Conservation (phyloP, 2,329 filamentous ascomycete genomes). For the Diaporthe ampelina region DNA sequence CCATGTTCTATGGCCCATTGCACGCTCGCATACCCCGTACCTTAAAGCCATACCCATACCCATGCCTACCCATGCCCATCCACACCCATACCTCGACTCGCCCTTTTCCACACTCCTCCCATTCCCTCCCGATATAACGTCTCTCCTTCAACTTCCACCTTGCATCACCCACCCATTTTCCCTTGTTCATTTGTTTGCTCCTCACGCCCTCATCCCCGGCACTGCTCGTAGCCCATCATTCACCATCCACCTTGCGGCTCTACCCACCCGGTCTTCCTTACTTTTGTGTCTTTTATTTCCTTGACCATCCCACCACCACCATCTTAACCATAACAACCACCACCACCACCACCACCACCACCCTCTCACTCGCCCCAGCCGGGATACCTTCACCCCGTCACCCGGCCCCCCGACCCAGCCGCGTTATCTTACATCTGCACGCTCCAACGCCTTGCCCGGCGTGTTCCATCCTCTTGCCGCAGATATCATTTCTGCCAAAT, state of each 20-base stretch:
- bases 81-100: conserved; percentile 37
- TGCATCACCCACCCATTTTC: conserved; percentile 35
- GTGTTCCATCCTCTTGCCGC: background rate
- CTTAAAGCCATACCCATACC: conserved; percentile 21
- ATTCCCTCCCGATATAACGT: conserved; percentile 38
- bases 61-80: conserved; percentile 21
- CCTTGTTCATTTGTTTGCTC: conserved; percentile 38
- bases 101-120: conserved; percentile 39
- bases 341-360: background rate
- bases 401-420: background rate
- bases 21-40: conserved; percentile 22
- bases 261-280: background rate
- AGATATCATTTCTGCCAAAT: background rate
- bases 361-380: background rate
- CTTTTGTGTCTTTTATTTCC: conserved; percentile 27
- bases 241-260: conserved; percentile 11
- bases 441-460: background rate
- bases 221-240: conserved; percentile 8
- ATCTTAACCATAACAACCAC: background rate
- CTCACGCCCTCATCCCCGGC: conserved; percentile 11
- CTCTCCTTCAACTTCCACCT: conserved; percentile 38
- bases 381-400: conserved; percentile 13
- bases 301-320: conserved; percentile 17
- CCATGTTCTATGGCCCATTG: conserved; percentile 32
- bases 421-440: background rate